These are phyloP conservation scores for Geoglossum glabrum DNA, from an alignment of 495 filamentous ascomycete genomes.

Conservation along the genomic window DNA sequence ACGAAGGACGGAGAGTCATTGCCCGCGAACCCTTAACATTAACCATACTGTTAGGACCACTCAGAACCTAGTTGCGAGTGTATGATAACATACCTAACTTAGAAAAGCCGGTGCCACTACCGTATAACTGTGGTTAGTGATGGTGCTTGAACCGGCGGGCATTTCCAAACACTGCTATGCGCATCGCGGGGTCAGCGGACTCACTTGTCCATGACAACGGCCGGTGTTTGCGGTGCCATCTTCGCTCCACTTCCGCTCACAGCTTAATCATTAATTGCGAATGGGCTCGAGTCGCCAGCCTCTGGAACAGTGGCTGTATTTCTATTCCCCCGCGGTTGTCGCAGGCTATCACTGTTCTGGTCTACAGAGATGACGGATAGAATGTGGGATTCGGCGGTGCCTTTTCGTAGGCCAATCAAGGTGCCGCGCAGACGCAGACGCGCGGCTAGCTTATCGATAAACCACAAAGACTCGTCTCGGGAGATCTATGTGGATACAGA, in stretches of 20 bases:
- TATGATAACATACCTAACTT: slow-evolving; percentile 57
- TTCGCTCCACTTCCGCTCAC: not conserved
- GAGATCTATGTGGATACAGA: too few species aligned
- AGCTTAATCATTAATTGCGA: not conserved
- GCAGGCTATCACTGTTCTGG: not conserved
- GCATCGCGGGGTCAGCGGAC: slow-evolving; percentile 18
- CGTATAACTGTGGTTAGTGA: slow-evolving; percentile 6
- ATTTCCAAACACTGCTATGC: slow-evolving; percentile 4
- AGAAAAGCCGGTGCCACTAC: slow-evolving; percentile 93
- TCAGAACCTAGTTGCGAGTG: not conserved
- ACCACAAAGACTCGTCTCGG: too few species aligned
- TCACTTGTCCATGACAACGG: slow-evolving; percentile 99
- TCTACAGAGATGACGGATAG: not conserved
- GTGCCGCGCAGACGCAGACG: not conserved
- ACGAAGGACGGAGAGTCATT: slow-evolving; percentile 99
- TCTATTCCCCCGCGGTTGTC: not conserved
- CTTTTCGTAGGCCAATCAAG: not conserved
- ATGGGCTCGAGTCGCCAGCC: not conserved
- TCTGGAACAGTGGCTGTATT: not conserved
- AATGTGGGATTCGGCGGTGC: not conserved
- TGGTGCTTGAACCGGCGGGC: slow-evolving; percentile 3
- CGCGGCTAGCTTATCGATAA: slow-evolving; percentile 2
- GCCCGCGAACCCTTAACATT: slow-evolving; percentile 69
- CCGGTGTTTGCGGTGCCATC: slow-evolving; percentile 95
- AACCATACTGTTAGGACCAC: not conserved